Evolutionary conservation across 139 green algal species (phyloP).

Genomic region (Eudorina sp.): DNA sequence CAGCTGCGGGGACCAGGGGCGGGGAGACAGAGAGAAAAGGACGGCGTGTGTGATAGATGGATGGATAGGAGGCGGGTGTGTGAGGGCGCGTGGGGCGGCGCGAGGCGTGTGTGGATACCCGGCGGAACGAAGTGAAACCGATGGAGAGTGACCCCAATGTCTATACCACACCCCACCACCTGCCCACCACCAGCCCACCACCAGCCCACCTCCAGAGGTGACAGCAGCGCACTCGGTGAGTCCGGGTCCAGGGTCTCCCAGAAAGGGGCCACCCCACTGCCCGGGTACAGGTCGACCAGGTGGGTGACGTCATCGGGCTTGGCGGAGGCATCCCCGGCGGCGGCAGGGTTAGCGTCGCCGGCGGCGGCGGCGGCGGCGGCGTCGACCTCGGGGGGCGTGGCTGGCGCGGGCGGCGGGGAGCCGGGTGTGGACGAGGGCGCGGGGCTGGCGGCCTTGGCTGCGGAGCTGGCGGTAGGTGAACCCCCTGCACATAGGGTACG

Average conservation of each 20-base stretch:
- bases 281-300: constrained; percentile 58
- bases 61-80: not conserved
- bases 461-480: too few relatives aligned
- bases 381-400: not conserved
- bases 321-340: not conserved
- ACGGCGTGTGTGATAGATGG: too few relatives aligned
- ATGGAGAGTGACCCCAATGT: too few relatives aligned
- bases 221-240: not conserved
- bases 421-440: too few relatives aligned
- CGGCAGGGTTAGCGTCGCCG: not conserved
- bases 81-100: not conserved
- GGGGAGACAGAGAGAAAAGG: not conserved
- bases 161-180: too few relatives aligned
- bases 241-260: constrained; percentile 67
- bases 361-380: not conserved
- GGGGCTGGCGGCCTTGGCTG: not conserved
- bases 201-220: constrained; percentile 48
- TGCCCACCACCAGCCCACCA: too few relatives aligned
- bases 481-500: too few relatives aligned
- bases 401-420: not conserved
- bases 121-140: too few relatives aligned
- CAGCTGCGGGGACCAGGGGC: constrained; percentile 34
- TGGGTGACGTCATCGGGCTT: constrained; percentile 60
- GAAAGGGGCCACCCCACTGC: constrained; percentile 61
- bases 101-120: not conserved